Evolutionary conservation across 345 rosid genomes (phyloP).

Genomic region (Ceriops zippeliana): DNA sequence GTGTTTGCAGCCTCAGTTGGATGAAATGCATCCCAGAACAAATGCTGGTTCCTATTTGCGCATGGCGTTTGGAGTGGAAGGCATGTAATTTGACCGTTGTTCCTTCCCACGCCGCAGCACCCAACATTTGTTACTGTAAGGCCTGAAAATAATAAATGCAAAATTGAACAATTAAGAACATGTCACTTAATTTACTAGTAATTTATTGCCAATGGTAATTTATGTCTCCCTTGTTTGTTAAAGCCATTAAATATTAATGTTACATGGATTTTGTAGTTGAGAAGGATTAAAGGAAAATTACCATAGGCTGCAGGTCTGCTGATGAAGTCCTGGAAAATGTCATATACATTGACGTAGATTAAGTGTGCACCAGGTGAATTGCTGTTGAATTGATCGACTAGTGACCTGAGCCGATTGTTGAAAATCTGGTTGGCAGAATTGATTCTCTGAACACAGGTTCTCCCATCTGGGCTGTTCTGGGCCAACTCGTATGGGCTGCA

Average conservation of each 20-base stretch:
- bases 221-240: too few relatives aligned
- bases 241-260: neutral
- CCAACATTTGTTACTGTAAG: conserved; percentile 11
- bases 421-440: conserved; percentile 66
- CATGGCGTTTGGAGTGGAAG: conserved; percentile 11
- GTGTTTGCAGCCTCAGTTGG: conserved; percentile 16
- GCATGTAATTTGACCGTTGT: conserved; percentile 16
- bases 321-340: conserved; percentile 65
- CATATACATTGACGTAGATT: conserved; percentile 65
- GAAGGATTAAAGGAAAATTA: neutral
- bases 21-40: conserved; percentile 22
- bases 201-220: too few relatives aligned
- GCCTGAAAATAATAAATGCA: neutral
- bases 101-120: conserved; percentile 19
- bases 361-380: conserved; percentile 50
- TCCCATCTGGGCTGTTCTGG: conserved; percentile 56
- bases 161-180: neutral
- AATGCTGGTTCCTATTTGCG: conserved; percentile 1
- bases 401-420: conserved; percentile 60
- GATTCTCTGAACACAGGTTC: conserved; percentile 52
- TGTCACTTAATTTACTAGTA: too few relatives aligned
- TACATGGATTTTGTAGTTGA: neutral
- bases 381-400: conserved; percentile 65
- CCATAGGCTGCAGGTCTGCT: conserved; percentile 40
- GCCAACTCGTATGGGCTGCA: conserved; percentile 83